A percentile compares a stretch with the other conserved stretches of the same genome.
Conservation (phyloP, 441 rosid species). For the Arabidopsis lyrata region DNA sequence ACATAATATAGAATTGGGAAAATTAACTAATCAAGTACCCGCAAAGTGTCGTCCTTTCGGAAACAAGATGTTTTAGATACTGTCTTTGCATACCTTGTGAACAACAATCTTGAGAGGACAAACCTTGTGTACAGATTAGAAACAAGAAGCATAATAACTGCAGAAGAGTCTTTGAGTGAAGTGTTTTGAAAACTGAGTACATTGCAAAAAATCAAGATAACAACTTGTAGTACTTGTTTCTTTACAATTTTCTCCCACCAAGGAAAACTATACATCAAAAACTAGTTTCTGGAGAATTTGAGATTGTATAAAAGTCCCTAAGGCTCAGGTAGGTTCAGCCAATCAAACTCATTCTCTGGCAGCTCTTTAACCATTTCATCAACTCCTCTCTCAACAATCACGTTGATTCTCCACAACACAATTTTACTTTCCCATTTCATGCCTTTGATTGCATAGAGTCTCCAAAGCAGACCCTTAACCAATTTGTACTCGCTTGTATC, state of each 20-base stretch:
- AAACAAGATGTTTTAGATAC: conserved; percentile 31
- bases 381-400: neutral
- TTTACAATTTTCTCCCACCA: neutral
- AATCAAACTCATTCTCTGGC: neutral
- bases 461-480: neutral
- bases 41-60: conserved; percentile 47
- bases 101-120: neutral
- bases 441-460: neutral
- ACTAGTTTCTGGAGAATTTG: neutral
- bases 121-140: neutral
- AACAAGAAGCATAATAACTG: neutral
- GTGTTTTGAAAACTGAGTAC: conserved; percentile 1
- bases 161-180: neutral
- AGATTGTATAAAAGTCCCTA: neutral
- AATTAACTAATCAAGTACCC: conserved; percentile 4
- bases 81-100: conserved; percentile 41
- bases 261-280: neutral
- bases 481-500: neutral
- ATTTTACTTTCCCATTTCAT: conserved; percentile 14
- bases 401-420: conserved; percentile 21
- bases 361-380: neutral
- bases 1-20: neutral
- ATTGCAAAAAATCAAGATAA: neutral
- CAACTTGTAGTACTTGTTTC: neutral
- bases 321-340: neutral